These are phyloP conservation scores for Dictyostelium discoideum DNA, from an alignment of 78 protist genomes.

Conservation along the genomic window DNA sequence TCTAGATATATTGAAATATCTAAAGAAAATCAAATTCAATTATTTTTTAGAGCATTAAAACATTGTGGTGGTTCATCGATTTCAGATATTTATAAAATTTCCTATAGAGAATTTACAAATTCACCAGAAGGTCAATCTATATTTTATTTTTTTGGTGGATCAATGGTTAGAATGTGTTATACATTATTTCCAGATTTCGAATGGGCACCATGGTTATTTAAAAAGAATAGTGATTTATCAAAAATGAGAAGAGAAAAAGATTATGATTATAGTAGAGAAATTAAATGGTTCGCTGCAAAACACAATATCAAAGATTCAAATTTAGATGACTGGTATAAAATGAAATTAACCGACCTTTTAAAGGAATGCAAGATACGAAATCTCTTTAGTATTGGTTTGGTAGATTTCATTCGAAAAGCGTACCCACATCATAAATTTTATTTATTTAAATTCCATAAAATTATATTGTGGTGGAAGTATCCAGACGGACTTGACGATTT, in stretches of 20 bases:
- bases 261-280: not conserved
- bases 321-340: not conserved
- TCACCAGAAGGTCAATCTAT: not conserved
- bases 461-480: not conserved
- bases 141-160: not conserved
- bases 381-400: too few relatives aligned
- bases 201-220: not conserved
- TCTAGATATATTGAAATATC: not conserved
- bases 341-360: not conserved
- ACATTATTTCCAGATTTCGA: not conserved
- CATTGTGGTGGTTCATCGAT: not conserved
- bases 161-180: not conserved
- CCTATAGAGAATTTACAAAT: not conserved
- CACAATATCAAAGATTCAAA: not conserved
- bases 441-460: not conserved
- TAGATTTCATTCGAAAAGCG: not conserved
- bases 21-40: not conserved
- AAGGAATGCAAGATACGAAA: not conserved
- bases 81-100: not conserved
- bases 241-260: not conserved
- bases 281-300: not conserved
- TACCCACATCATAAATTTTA: not conserved
- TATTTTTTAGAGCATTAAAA: not conserved
- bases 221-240: not conserved
- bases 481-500: not conserved